Conservation (phyloP, 2,329 filamentous ascomycete species). For the Monosporascus cannonballus region DNA sequence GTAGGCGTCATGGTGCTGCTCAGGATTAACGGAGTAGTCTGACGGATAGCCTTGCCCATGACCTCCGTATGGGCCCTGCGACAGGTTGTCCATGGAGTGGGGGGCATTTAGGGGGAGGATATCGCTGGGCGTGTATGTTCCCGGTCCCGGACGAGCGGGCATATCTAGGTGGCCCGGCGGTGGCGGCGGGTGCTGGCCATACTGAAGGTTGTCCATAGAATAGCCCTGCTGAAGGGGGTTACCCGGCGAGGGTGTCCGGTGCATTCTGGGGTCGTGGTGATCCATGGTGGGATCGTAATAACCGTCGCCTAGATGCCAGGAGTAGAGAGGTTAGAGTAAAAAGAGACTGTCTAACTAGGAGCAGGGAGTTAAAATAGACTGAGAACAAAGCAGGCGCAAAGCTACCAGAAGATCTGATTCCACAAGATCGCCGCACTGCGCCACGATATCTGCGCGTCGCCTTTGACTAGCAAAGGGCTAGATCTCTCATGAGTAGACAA, state of each 20-base stretch:
- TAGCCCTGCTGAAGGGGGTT: constrained; percentile 70
- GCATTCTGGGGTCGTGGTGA: constrained; percentile 36
- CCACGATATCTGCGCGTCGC: not conserved
- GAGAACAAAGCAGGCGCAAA: not conserved
- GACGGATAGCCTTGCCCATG: constrained; percentile 45
- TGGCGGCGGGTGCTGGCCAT: constrained; percentile 40
- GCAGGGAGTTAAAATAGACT: constrained; percentile 1
- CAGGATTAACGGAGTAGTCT: constrained; percentile 73
- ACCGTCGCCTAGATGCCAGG: constrained; percentile 43
- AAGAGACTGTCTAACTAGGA: not conserved
- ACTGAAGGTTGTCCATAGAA: constrained; percentile 75
- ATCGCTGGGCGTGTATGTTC: constrained; percentile 60
- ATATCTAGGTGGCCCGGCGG: constrained; percentile 54
- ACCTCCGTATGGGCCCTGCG: constrained; percentile 38
- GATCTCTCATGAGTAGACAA: not conserved
- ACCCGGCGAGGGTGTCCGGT: constrained; percentile 68
- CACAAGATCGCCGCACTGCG: not conserved
- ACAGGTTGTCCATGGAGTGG: constrained; percentile 47
- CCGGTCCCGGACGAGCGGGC: constrained; percentile 54
- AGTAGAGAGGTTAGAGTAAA: constrained; percentile 13
- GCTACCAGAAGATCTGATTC: not conserved
- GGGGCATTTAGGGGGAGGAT: constrained; percentile 78
- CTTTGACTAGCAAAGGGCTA: not conserved
- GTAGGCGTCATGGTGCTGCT: constrained; percentile 83
- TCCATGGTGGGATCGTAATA: constrained; percentile 58